Base-by-base conservation (phyloP, 176 grass and related monocot species). In the Cymbopogon citratus region DNA sequence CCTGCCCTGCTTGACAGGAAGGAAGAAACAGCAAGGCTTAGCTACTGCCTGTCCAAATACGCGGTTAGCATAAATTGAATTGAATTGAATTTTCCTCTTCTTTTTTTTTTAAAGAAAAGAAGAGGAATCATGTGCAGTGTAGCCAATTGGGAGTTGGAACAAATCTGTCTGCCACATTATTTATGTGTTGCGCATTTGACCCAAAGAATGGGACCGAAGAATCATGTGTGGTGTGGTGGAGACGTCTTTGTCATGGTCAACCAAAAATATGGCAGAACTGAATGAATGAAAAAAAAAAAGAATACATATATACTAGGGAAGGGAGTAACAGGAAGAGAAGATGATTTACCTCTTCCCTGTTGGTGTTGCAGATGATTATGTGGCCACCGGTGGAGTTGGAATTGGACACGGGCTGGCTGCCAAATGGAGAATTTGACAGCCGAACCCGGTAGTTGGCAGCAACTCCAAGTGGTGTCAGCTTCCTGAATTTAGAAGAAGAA, bases 391-490 rank as follows among this genome's bases (percentile, higher is more conserved):
- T 28, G 75, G 73, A 29, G 27, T 9, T 52, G 83, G 73, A 71
- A 13, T 39, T 80, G 87, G 63, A 45, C 41, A 8, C 40, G 81
- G 81, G 73, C 44, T 80, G 85, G 78, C 82, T 85, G 81, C 52
- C 88, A 87, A 90, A 81, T 69, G 18, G 63, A 24, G 44, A 76
- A 86, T 89, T 88, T 85, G 87, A 85, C 88, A 87, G 86, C 91
- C 91, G 33, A 85, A 84, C 87, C 87, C 83, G 48, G 69, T 39
- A 19, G 63, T 13, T 41, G 80, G 13, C n/a, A 41, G 85, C 46
- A 64, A 43, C 79, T 46, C 54, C 75, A 70, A 36, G 19, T 38
- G 16, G 31, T 70, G 69, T 41, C 21, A 12, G 69, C 52, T 52
- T 69, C 19, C 69, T 87, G 26, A 16, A 49, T 49, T 16, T 48